Evolutionary conservation across 495 filamentous ascomycete genomes (phyloP), one percentile per base, ranked within the genome.

Genomic region (Lepidopterella palustris): DNA sequence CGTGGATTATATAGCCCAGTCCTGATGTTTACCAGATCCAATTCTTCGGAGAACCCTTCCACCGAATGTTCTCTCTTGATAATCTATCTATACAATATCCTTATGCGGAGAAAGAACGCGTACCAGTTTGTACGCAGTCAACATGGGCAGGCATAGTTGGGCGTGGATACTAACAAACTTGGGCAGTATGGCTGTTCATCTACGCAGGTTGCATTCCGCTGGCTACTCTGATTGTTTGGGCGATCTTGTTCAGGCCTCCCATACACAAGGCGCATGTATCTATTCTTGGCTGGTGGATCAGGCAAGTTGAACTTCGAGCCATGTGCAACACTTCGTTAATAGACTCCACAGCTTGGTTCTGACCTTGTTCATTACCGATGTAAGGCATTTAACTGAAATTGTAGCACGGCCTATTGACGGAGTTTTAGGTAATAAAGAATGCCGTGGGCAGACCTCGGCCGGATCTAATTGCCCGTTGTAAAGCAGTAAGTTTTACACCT

Each of bases 381-480:
- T 73, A 42, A 42, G 63, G 28, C 21, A 45, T 45, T 18, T 20
- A 10, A 25, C n/a, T 25, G 9, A 27, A 61, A 47, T 52, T 13
- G 20, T 35, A 50, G 27, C 24, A 18, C 25, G 8, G 42, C 20
- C n/a, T 48, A 8, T 39, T 60, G n/a, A 60, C 31, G 40, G 15
- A n/a, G 1, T 21, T 23, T 20, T 31, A 69, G 67, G 57, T 92
- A 0, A 78, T 97, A 59, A 99, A 99, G 68, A 97, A 97, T 70
- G 80, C 84, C 0, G 89, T 95, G 40, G 93, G 93, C 18, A 79
- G 95, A 18, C 92, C 95, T 20, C 83, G 93, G 5, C 93, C 93
- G 5, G 93, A 99, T 70, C 74, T 98, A 11, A 82, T 98, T 31
- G 83, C 85, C 3, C 84, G 93, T n/a, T 98, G 93, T 73, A 83